phyloP scores from a whole-genome alignment of 345 rosid genomes.

The Cardamine resedifolia region DNA sequence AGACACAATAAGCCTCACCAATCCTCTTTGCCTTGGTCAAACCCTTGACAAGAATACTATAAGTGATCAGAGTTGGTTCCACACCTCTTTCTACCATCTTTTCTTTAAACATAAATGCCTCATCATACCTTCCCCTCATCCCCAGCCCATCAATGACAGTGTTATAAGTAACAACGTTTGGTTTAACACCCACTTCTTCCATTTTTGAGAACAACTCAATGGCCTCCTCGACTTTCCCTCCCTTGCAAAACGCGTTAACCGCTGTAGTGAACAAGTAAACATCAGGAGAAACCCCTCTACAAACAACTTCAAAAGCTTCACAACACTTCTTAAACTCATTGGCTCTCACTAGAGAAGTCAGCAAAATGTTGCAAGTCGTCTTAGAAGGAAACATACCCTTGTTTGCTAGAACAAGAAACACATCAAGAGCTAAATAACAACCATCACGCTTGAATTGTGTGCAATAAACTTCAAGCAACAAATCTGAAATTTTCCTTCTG shows the following conservation, averaged over 20 bases:
- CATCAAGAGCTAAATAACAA: slow-evolving; percentile 51
- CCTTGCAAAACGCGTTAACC: slow-evolving; percentile 62
- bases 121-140: slow-evolving; percentile 56
- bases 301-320: slow-evolving; percentile 52
- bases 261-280: slow-evolving; percentile 67
- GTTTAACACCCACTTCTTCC: slow-evolving; percentile 54
- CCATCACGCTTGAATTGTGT: slow-evolving; percentile 58
- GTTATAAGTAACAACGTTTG: slow-evolving; percentile 70
- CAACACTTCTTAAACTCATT: slow-evolving; percentile 54
- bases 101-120: slow-evolving; percentile 56
- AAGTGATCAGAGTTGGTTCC: slow-evolving; percentile 59
- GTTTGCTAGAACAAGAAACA: slow-evolving; percentile 45
- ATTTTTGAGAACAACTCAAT: slow-evolving; percentile 50
- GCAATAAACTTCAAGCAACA: slow-evolving; percentile 60
- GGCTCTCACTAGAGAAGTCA: slow-evolving; percentile 61
- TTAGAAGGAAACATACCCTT: slow-evolving; percentile 60
- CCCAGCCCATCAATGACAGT: slow-evolving; percentile 72
- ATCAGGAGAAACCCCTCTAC: slow-evolving; percentile 51
- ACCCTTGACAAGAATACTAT: slow-evolving; percentile 67
- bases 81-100: slow-evolving; percentile 55
- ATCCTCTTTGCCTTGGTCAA: slow-evolving; percentile 59
- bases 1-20: slow-evolving; percentile 54
- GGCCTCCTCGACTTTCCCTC: slow-evolving; percentile 57
- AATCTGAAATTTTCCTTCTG: slow-evolving; percentile 47
- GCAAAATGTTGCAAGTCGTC: slow-evolving; percentile 60